Percentiles rank a stretch among this genome's conserved stretches.
phyloP scores from a whole-genome alignment of 495 filamentous ascomycete species.

The Lasiosphaeriaceae sp. region DNA sequence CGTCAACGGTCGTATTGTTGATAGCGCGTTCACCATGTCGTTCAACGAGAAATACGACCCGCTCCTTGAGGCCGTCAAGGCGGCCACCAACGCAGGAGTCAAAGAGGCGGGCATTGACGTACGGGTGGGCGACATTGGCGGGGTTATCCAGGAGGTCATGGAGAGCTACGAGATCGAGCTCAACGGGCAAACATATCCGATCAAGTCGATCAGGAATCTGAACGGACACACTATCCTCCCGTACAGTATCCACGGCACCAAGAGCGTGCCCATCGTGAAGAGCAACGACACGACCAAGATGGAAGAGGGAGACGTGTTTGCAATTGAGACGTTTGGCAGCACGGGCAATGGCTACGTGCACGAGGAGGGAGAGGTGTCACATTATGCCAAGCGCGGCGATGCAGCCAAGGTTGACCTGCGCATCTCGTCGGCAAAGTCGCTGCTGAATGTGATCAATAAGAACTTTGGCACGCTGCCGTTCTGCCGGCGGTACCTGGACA shows the following conservation, averaged over 20 bases:
- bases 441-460: slow-evolving; percentile 83
- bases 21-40: slow-evolving; percentile 87
- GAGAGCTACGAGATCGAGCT: slow-evolving; percentile 84
- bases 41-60: slow-evolving; percentile 85
- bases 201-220: slow-evolving; percentile 83
- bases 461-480: slow-evolving; percentile 89
- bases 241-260: slow-evolving; percentile 81
- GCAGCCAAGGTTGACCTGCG: slow-evolving; percentile 64
- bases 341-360: slow-evolving; percentile 82
- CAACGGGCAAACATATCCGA: slow-evolving; percentile 69
- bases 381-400: slow-evolving; percentile 66
- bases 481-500: slow-evolving; percentile 80
- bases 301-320: slow-evolving; percentile 92
- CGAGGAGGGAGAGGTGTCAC: slow-evolving; percentile 79
- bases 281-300: slow-evolving; percentile 76
- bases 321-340: slow-evolving; percentile 91
- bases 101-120: slow-evolving; percentile 81
- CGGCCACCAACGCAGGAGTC: slow-evolving; percentile 84
- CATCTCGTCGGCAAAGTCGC: slow-evolving; percentile 71
- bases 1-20: slow-evolving; percentile 85
- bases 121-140: slow-evolving; percentile 72
- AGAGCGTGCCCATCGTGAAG: slow-evolving; percentile 90
- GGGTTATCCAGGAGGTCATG: slow-evolving; percentile 79
- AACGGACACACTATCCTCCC: slow-evolving; percentile 86
- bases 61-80: slow-evolving; percentile 75